These are phyloP conservation scores for Cladophialophora psammophila DNA, from an alignment of 2,329 filamentous ascomycete genomes.

Conservation along the genomic window DNA sequence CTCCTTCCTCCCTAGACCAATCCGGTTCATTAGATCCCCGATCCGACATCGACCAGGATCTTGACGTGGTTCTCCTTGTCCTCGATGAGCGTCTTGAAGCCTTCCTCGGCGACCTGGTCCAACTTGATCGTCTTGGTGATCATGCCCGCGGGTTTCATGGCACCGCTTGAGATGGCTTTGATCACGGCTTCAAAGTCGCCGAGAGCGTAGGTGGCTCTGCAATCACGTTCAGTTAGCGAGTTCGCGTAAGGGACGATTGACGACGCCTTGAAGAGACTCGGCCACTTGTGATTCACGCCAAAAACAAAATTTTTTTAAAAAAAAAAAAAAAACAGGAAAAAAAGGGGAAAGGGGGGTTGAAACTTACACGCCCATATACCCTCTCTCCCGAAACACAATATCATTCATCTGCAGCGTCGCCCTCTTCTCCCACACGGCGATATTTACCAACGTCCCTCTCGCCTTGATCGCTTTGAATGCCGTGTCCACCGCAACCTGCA, in stretches of 20 bases:
- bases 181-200: conserved; percentile 60
- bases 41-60: conserved; percentile 44
- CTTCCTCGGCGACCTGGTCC: conserved; percentile 42
- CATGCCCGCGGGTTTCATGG: conserved; percentile 42
- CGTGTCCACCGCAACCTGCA: conserved; percentile 59
- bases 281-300: not conserved
- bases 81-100: conserved; percentile 46
- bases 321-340: too few relatives aligned
- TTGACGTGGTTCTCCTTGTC: conserved; percentile 50
- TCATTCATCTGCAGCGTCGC: conserved; percentile 59
- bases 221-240: not conserved
- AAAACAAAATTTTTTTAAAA: too few relatives aligned
- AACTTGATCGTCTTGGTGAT: conserved; percentile 44
- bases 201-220: conserved; percentile 57
- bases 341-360: not conserved
- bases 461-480: conserved; percentile 59
- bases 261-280: not conserved
- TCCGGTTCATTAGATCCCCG: conserved; percentile 22
- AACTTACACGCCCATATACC: conserved; percentile 57
- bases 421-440: conserved; percentile 64
- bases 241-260: not conserved
- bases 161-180: conserved; percentile 50
- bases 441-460: conserved; percentile 61
- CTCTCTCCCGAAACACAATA: conserved; percentile 61
- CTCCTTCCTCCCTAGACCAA: too few relatives aligned